Evolutionary conservation across 2,329 filamentous ascomycete genomes (phyloP), one percentile per base, ranked within the genome.

Genomic region (Lizonia empirigonia): DNA sequence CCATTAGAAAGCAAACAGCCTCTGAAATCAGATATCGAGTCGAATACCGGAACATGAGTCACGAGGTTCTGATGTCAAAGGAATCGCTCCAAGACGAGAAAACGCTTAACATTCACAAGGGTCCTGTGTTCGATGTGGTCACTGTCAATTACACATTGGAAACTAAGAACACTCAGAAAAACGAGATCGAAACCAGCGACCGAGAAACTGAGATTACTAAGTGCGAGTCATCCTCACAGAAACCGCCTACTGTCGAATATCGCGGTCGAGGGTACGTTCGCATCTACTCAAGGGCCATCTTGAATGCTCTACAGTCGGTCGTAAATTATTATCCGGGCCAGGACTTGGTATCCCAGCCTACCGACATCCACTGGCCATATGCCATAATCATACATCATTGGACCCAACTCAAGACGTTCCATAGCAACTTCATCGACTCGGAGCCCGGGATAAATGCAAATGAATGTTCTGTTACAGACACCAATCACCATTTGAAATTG

Each of bases 251-350:
- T 15, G 40, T 44, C 10, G 16, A 34, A 16, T 20, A 22, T 18
- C 27, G 40, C 5, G 46, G 32, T 18, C 24, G 32, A n/a, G 18
- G 18, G 13, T 50, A 24, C 29, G 38, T 50, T 33, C 38, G 47
- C 4, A 39, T 44, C 7, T 29, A 50, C 22, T 50, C 47, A n/a
- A 7, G 37, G 7, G 19, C 32, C 15, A 35, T 50, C 2, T 22
- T 44, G 5, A 50, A 50, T 23, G 48, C 40, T 4, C 26, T 51
- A 19, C 40, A 46, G n/a, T 40, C 40, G 8, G 48, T 51, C 2
- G 41, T 51, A 12, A 51, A 46, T 24, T 41, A 51, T 19, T 51
- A 51, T 33, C 35, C 48, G 15, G 6, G 32, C 12, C 39, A 45
- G 19, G 16, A 20, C 5, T 16, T 51, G 2, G 30, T 45, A 5